Base-by-base conservation (phyloP, 2,329 filamentous ascomycete genomes). In the Penicillium concentricum region DNA sequence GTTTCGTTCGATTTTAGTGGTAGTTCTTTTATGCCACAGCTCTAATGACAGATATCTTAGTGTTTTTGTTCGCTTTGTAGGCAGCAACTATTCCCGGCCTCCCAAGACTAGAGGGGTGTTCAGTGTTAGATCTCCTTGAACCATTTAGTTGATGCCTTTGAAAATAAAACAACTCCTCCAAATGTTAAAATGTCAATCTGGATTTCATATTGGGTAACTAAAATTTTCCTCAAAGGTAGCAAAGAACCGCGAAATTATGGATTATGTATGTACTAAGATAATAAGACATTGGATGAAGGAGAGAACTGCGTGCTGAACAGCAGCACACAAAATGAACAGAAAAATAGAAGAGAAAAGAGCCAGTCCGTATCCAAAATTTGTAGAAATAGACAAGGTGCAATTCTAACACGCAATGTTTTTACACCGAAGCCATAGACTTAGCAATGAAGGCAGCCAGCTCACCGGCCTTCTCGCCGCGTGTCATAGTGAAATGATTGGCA, bases 401-500 rank as follows among this genome's bases (percentile, higher is more conserved):
- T n/a, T 12, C 43, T n/a, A 38, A 52, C 35, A 60, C 57, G 38
- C 50, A 56, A 18, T 49, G 46, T 9, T 10, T 28, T 56, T 51
- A 67, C 22, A 28, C 56, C n/a, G 61, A 59, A 44, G 54, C 51
- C 64, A 72, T 63, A 18, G 66, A 65, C 24, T 58, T 57, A 7
- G 61, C 67, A 54, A 72, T 71, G 52, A 72, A 71, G 16, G 44
- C 54, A 12, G 69, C 64, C 48, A 72, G 44, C 45, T 71, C 69
- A 59, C 67, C 68, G 1, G 66, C 67, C 54, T 71, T 71, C 44
- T 65, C 63, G 10, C 70, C 69, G 38, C 53, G 59, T 5, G 65
- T 70, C 66, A 69, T 72, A 10, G 72, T 72, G 57, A 74, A 74
- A 57, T 74, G 72, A 30, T 74, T 72, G 28, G 69, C 71, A 24